phyloP scores from a whole-genome alignment of 441 rosid genomes.

The Eruca vesicaria region DNA sequence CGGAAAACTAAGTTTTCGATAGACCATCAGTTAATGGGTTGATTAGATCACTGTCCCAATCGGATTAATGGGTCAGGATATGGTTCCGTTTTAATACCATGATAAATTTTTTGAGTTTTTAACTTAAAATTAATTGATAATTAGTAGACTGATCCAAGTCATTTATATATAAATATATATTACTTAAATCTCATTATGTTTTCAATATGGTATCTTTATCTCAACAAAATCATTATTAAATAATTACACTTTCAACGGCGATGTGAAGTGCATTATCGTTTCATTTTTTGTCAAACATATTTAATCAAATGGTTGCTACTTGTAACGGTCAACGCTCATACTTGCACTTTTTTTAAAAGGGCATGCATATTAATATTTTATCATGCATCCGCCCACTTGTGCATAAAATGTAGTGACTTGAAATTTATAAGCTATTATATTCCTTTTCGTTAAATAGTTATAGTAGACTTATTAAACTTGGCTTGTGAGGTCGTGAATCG shows the following conservation, averaged over 20 bases:
- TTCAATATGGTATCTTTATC: too few species aligned
- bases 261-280: neutral
- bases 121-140: too few species aligned
- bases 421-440: neutral
- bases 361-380: neutral
- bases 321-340: constrained; percentile 18
- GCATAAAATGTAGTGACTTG: neutral
- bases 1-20: too few species aligned
- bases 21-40: too few species aligned
- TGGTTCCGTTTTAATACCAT: too few species aligned
- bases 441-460: neutral
- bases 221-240: neutral
- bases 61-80: too few species aligned
- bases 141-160: too few species aligned
- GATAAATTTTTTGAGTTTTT: too few species aligned
- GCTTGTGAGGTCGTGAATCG: constrained; percentile 16
- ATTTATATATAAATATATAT: too few species aligned
- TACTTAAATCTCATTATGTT: too few species aligned
- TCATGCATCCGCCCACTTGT: neutral
- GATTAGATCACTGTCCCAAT: too few species aligned
- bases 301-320: neutral
- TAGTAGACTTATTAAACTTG: constrained; percentile 7
- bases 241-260: neutral
- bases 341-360: neutral
- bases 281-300: neutral